Conservation (phyloP, 2,329 filamentous ascomycete species). For the Fusarium pseudonygamai region DNA sequence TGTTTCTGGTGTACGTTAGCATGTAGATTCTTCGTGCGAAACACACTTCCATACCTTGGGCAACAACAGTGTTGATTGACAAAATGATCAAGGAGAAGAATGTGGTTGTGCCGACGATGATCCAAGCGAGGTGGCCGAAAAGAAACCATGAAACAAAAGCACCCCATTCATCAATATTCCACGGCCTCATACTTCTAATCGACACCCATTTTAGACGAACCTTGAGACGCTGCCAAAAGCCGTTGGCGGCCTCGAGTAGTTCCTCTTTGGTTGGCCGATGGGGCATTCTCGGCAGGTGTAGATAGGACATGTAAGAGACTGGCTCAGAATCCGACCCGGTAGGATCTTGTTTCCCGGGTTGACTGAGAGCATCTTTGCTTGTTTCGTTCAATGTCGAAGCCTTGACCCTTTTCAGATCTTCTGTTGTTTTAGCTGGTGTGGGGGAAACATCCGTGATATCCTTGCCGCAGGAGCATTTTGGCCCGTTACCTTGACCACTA, state of each 20-base stretch:
- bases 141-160: constrained; percentile 95
- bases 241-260: constrained; percentile 87
- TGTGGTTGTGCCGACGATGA: constrained; percentile 95
- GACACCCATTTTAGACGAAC: constrained; percentile 98
- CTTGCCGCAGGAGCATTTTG: constrained; percentile 42
- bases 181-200: constrained; percentile 91
- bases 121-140: constrained; percentile 92
- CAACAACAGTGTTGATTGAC: constrained; percentile 94
- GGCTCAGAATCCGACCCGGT: constrained; percentile 48
- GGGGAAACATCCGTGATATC: constrained; percentile 14
- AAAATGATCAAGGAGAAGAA: constrained; percentile 94
- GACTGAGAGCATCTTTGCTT: constrained; percentile 13
- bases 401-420: constrained; percentile 28
- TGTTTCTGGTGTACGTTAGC: constrained; percentile 70
- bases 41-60: constrained; percentile 72
- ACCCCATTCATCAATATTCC: constrained; percentile 95
- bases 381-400: constrained; percentile 16
- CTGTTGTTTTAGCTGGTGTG: constrained; percentile 15
- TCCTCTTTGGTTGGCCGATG: constrained; percentile 95
- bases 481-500: constrained; percentile 14
- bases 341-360: constrained; percentile 10
- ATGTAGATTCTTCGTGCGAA: background rate
- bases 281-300: constrained; percentile 73
- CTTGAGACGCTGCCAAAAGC: constrained; percentile 89
- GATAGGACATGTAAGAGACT: constrained; percentile 65